Percentiles rank a stretch among this genome's conserved stretches.
Conservation (phyloP, 495 filamentous ascomycete genomes). For the Neurospora pannonica region DNA sequence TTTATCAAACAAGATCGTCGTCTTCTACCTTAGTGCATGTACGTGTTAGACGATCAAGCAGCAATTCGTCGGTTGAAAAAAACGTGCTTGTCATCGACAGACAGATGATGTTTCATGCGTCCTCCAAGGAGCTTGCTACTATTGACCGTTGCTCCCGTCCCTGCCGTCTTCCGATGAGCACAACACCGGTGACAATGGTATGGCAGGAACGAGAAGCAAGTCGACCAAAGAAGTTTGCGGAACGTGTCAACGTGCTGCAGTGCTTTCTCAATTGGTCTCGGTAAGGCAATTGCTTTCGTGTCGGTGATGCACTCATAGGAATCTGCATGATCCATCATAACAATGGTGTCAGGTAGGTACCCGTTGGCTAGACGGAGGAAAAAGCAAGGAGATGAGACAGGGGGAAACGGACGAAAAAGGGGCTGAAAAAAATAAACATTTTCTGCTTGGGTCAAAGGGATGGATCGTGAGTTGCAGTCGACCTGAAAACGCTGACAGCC, state of each 20-base stretch:
- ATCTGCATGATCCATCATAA: neutral
- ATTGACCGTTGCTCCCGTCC: neutral
- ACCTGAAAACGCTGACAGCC: neutral
- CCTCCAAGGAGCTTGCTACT: neutral
- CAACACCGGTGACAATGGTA: neutral
- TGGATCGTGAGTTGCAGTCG: neutral
- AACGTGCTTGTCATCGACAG: neutral
- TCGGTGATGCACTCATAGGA: neutral
- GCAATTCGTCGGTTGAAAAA: neutral
- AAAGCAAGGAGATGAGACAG: neutral
- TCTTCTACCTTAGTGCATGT: neutral
- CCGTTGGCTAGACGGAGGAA: neutral
- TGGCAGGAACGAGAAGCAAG: neutral
- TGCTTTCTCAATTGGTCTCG: neutral
- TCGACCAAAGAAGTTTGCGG: neutral
- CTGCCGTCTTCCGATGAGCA: neutral
- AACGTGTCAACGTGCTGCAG: neutral
- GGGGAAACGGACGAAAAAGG: neutral
- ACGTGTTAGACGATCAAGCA: neutral
- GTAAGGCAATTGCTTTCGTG: neutral
- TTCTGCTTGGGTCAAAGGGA: neutral
- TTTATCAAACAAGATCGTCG: neutral
- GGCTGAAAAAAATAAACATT: neutral
- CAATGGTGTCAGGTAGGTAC: neutral
- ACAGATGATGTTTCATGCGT: neutral